A percentile compares a stretch with the other conserved stretches of the same genome.
These are phyloP conservation scores for Herpetomonas samuelpessoai DNA, from an alignment of 208 protist species.

Conservation along the genomic window DNA sequence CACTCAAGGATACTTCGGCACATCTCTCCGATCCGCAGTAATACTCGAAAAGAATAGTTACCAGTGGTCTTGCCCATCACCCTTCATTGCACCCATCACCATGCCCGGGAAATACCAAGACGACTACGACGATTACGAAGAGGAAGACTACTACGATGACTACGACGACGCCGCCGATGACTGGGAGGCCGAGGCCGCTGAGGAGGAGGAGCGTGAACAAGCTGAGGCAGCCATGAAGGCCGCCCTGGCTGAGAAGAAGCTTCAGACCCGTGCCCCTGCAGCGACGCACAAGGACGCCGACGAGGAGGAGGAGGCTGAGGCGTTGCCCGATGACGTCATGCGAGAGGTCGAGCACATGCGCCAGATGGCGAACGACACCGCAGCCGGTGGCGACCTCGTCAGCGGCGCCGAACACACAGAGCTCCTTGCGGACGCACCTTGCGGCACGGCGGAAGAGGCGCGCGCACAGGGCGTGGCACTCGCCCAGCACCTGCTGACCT, in stretches of 20 bases:
- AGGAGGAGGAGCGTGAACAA: constrained; percentile 55
- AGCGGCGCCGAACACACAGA: constrained; percentile 13
- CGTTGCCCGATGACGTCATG: constrained; percentile 47
- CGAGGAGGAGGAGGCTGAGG: constrained; percentile 37
- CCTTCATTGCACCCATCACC: no score
- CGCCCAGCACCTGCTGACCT: constrained; percentile 48
- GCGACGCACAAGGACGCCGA: constrained; percentile 27
- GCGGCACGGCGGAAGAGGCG: constrained; percentile 32
- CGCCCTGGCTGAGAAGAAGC: constrained; percentile 54
- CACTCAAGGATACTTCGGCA: no score
- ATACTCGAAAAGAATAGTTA: no score
- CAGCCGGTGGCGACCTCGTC: constrained; percentile 30
- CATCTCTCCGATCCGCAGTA: no score
- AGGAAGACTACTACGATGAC: constrained; percentile 44
- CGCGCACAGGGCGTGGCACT: constrained; percentile 45
- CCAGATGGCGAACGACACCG: constrained; percentile 51
- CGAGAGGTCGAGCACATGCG: constrained; percentile 49
- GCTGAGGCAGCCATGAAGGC: constrained; percentile 46
- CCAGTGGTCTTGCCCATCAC: no score
- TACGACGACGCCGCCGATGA: constrained; percentile 84
- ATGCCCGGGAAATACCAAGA: constrained; percentile 24
- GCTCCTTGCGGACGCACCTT: constrained; percentile 44
- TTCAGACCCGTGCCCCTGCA: constrained; percentile 49
- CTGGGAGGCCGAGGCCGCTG: constrained; percentile 74
- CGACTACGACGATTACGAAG: constrained; percentile 37